Conservation (phyloP, 441 rosid species). For the Daphne laureola region DNA sequence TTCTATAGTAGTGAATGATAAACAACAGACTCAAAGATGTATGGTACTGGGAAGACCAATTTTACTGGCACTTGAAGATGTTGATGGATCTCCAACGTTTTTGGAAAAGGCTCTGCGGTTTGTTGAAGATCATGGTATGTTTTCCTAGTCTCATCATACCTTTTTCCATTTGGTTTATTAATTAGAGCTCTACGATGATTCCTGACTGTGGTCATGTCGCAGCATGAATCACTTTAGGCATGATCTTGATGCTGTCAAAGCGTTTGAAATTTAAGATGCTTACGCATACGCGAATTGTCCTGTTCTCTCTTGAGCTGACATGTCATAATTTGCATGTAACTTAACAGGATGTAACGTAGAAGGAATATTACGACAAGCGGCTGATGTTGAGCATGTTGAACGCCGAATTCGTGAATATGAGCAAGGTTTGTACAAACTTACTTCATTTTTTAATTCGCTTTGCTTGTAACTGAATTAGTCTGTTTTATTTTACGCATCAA, state of each 20-base stretch:
- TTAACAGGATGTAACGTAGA: slow-evolving; percentile 73
- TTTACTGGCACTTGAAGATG: slow-evolving; percentile 94
- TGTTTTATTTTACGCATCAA: too few species aligned
- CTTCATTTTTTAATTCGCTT: background rate
- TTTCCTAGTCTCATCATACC: slow-evolving; percentile 5
- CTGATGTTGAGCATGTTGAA: slow-evolving; percentile 96
- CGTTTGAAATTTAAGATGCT: too few species aligned
- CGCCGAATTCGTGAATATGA: slow-evolving; percentile 86
- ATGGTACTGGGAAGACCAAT: slow-evolving; percentile 74
- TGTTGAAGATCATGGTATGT: slow-evolving; percentile 85
- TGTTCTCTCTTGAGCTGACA: background rate
- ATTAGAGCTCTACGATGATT: background rate
- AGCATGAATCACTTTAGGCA: too few species aligned
- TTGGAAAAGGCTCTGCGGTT: slow-evolving; percentile 94
- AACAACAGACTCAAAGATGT: slow-evolving; percentile 48
- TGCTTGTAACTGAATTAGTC: too few species aligned
- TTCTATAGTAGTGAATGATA: slow-evolving; percentile 49
- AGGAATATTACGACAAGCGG: slow-evolving; percentile 99
- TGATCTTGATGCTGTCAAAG: too few species aligned
- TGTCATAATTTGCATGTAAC: slow-evolving; percentile 25
- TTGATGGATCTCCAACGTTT: slow-evolving; percentile 96
- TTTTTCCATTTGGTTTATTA: background rate
- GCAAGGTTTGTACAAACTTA: slow-evolving; percentile 54
- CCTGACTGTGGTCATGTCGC: too few species aligned
- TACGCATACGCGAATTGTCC: too few species aligned